Evolutionary conservation across 345 rosid genomes (phyloP).

Genomic region (Gossypioides kirkii): DNA sequence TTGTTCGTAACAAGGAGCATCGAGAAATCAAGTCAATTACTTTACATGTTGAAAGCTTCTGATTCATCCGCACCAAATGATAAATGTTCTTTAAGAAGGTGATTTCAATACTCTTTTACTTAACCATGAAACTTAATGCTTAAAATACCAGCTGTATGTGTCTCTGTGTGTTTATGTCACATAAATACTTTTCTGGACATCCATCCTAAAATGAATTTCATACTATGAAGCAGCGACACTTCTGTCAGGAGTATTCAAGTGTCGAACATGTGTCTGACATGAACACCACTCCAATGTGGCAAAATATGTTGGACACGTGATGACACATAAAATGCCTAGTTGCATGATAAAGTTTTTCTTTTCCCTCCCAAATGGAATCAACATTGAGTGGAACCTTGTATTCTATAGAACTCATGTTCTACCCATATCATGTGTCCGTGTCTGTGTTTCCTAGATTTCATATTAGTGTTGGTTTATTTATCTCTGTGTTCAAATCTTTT

Average conservation of each 20-base stretch:
- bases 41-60: constrained; percentile 43
- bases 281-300: neutral
- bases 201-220: neutral
- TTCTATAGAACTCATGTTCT: neutral
- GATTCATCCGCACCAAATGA: constrained; percentile 33
- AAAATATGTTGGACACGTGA: neutral
- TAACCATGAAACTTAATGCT: constrained; percentile 9
- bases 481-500: neutral
- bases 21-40: constrained; percentile 59
- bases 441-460: neutral
- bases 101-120: constrained; percentile 20
- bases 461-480: neutral
- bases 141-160: neutral
- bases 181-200: neutral
- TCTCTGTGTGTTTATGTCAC: neutral
- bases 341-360: neutral
- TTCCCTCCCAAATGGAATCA: too few species aligned
- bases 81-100: constrained; percentile 60
- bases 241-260: neutral
- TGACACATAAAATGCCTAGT: too few species aligned
- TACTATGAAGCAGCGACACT: neutral
- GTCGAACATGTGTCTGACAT: neutral
- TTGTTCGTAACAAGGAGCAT: constrained; percentile 63
- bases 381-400: too few species aligned
- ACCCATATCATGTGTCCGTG: neutral